These are phyloP conservation scores for Phytophthora citrophthora DNA, from an alignment of 352 stramenopile genomes.

Conservation along the genomic window DNA sequence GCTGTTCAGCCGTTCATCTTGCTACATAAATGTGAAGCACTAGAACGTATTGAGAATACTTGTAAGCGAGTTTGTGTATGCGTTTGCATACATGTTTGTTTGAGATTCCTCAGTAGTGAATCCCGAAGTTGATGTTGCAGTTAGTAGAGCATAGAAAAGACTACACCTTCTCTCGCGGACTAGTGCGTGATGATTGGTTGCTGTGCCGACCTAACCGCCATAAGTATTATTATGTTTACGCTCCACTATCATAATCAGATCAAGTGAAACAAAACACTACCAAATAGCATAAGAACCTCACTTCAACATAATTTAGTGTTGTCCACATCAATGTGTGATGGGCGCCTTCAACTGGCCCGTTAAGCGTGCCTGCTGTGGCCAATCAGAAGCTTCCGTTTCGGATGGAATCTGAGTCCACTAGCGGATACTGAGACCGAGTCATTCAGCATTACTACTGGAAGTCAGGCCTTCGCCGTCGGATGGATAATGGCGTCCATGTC, in stretches of 20 bases:
- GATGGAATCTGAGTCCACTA: conserved; percentile 8
- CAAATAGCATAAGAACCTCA: not conserved
- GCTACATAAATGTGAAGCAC: too few species aligned
- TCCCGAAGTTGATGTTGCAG: conserved; percentile 6
- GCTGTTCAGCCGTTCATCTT: too few species aligned
- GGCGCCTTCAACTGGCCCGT: not conserved
- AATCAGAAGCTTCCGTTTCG: not conserved
- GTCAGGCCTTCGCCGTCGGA: not conserved
- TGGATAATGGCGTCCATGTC: conserved; percentile 8
- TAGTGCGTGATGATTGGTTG: conserved; percentile 7
- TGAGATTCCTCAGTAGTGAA: not conserved
- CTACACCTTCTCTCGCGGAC: conserved; percentile 17
- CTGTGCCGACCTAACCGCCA: not conserved
- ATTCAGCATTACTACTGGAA: conserved; percentile 6
- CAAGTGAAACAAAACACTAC: not conserved
- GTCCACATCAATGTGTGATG: not conserved
- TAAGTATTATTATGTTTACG: not conserved
- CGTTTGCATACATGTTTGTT: too few species aligned
- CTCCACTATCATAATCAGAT: not conserved
- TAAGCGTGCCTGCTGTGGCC: not conserved
- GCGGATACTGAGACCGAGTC: not conserved
- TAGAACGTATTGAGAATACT: too few species aligned
- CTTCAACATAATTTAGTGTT: not conserved
- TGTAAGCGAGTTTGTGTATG: too few species aligned
- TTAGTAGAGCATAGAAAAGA: conserved; percentile 3